A percentile compares a stretch with the other conserved stretches of the same genome.
phyloP scores from a whole-genome alignment of 805 yeast species.

The Pichia pseudocactophila region DNA sequence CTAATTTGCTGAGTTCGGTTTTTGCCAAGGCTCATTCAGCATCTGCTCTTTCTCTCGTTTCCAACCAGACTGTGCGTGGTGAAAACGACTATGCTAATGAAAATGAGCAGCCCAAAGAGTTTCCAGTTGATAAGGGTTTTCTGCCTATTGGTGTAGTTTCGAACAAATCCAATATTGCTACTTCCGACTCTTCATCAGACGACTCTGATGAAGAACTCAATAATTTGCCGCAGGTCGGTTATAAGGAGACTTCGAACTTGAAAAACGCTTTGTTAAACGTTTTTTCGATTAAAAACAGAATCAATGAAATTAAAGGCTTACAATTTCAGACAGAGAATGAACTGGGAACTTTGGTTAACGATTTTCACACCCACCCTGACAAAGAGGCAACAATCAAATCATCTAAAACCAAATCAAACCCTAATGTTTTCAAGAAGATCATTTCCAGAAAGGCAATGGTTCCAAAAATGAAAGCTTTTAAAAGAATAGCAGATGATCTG shows the following conservation, averaged over 20 bases:
- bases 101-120: background rate
- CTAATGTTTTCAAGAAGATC: conserved; percentile 24
- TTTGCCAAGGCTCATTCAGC: conserved; percentile 1
- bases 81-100: background rate
- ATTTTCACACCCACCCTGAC: too few species aligned
- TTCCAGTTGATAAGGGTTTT: background rate
- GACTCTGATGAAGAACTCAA: background rate
- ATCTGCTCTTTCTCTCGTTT: background rate
- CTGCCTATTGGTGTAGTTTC: background rate
- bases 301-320: background rate
- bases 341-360: too few species aligned
- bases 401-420: background rate
- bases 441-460: conserved; percentile 21
- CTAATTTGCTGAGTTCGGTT: background rate
- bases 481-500: conserved; percentile 27
- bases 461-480: conserved; percentile 30
- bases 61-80: background rate
- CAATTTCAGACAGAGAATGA: background rate
- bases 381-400: background rate
- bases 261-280: conserved; percentile 1
- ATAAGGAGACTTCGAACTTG: background rate
- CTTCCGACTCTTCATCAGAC: background rate
- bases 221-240: background rate
- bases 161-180: background rate
- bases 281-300: conserved; percentile 1